A percentile compares a stretch with the other conserved stretches of the same genome.
Conservation (phyloP, 768 basidiomycete genomes). For the Mycena polygramma region DNA sequence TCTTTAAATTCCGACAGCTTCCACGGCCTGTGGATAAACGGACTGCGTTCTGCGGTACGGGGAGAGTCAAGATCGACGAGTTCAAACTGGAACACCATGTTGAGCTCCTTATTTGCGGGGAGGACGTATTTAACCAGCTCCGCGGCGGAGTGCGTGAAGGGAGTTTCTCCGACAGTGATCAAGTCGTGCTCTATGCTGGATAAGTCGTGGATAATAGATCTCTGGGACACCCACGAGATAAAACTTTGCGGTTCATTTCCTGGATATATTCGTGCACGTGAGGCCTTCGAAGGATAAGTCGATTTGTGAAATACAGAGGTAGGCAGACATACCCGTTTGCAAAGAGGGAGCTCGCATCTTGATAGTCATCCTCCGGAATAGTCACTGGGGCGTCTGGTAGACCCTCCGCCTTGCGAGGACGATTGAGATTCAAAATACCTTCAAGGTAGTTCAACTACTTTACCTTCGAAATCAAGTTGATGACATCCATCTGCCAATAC, state of each 20-base stretch:
- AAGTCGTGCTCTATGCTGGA: conserved; percentile 59
- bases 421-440: too few species aligned
- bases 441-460: too few species aligned
- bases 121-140: conserved; percentile 69
- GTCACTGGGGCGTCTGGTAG: conserved; percentile 76
- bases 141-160: conserved; percentile 66
- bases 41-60: conserved; percentile 48
- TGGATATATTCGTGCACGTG: conserved; percentile 75
- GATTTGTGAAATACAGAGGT: background rate
- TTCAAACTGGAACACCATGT: conserved; percentile 78
- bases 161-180: conserved; percentile 78
- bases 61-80: conserved; percentile 70
- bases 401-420: conserved; percentile 56
- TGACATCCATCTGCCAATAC: conserved; percentile 71
- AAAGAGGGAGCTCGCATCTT: conserved; percentile 65
- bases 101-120: conserved; percentile 69
- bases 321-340: conserved; percentile 66
- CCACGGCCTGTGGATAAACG: conserved; percentile 63
- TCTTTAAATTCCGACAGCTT: conserved; percentile 65
- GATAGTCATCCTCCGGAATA: conserved; percentile 63
- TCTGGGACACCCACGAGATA: conserved; percentile 61
- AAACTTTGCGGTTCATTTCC: conserved; percentile 74
- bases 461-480: conserved; percentile 71
- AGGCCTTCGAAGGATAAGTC: conserved; percentile 56
- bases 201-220: conserved; percentile 10